Conservation (phyloP, 176 grass and related monocot species). For the Themeda triandra region DNA sequence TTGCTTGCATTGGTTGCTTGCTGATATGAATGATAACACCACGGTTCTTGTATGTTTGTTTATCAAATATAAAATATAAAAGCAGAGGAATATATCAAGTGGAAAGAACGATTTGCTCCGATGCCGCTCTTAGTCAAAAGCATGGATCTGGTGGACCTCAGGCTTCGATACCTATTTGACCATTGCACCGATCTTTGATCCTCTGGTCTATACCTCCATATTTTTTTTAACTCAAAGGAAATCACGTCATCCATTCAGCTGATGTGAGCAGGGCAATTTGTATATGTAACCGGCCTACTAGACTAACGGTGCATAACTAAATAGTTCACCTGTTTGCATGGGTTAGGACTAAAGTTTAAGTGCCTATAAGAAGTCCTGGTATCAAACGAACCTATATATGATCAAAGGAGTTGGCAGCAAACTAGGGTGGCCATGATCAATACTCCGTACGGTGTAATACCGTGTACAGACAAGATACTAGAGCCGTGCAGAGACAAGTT, state of each 20-base stretch:
- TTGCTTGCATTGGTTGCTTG: neutral
- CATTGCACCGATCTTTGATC: neutral
- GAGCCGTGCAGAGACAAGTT: neutral
- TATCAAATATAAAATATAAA: neutral
- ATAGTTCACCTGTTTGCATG: neutral
- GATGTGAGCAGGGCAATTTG: neutral
- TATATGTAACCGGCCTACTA: neutral
- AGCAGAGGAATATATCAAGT: constrained; percentile 28
- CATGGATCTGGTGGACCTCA: neutral
- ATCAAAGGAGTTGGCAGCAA: neutral
- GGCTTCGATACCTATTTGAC: constrained; percentile 6
- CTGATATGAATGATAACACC: constrained; percentile 34
- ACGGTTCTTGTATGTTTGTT: constrained; percentile 6
- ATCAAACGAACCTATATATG: neutral
- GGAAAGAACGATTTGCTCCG: constrained; percentile 26
- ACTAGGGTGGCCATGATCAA: neutral
- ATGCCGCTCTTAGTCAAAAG: constrained; percentile 39
- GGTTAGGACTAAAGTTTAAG: neutral
- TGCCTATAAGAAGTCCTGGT: neutral
- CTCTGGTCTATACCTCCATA: neutral
- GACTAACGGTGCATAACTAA: neutral
- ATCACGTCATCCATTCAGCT: neutral
- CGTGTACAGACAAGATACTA: neutral
- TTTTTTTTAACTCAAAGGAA: neutral
- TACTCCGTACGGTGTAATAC: too few relatives aligned